phyloP scores from a whole-genome alignment of 2,329 filamentous ascomycete genomes.

The Aspergillus sp. region DNA sequence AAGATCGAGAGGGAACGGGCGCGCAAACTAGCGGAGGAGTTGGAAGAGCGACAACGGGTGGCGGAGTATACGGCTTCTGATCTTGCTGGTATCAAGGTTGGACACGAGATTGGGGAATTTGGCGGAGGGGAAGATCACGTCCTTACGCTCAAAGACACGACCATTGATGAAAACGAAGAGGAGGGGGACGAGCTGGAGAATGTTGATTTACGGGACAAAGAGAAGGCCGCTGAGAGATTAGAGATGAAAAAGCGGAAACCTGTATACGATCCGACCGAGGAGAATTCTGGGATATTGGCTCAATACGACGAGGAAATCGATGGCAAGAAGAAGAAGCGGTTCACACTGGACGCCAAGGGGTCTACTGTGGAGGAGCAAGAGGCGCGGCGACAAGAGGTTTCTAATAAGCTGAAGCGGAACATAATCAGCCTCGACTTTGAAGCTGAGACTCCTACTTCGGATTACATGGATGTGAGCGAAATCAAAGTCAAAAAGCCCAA shows the following conservation, averaged over 20 bases:
- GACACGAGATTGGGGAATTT: constrained; percentile 79
- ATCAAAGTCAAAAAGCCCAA: constrained; percentile 95
- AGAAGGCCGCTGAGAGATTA: constrained; percentile 62
- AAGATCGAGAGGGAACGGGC: constrained; percentile 76
- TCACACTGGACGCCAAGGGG: constrained; percentile 80
- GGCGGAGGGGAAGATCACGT: constrained; percentile 80
- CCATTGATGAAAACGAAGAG: constrained; percentile 78
- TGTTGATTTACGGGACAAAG: constrained; percentile 41
- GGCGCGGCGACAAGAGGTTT: constrained; percentile 53
- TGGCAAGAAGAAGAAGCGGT: constrained; percentile 83
- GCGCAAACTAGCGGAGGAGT: constrained; percentile 69
- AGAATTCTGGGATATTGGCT: constrained; percentile 68
- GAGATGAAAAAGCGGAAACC: constrained; percentile 88
- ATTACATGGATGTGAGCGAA: constrained; percentile 83
- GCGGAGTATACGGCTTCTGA: constrained; percentile 83
- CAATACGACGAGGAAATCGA: constrained; percentile 97
- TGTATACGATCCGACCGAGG: constrained; percentile 80
- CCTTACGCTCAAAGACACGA: constrained; percentile 89
- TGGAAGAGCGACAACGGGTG: constrained; percentile 71
- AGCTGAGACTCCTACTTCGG: constrained; percentile 66
- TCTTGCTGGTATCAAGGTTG: constrained; percentile 86
- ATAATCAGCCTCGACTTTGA: constrained; percentile 75
- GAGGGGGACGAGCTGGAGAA: constrained; percentile 79
- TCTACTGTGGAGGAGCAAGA: constrained; percentile 65
- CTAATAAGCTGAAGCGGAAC: constrained; percentile 64